Base-by-base conservation (phyloP, 768 basidiomycete species). In the Tephrocybe sp. region DNA sequence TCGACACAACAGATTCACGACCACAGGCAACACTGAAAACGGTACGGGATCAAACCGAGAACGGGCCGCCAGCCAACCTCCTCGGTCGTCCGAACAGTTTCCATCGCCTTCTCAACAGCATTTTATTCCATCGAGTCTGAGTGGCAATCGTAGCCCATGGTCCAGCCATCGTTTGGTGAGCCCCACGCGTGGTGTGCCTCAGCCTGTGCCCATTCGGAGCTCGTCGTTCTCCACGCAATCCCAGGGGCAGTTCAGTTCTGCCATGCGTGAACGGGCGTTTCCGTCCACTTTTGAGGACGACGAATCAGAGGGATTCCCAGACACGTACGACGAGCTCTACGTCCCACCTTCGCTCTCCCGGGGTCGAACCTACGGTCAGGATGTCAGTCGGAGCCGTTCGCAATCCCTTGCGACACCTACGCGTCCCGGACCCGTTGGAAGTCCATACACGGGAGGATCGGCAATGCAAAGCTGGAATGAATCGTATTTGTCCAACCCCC, bases 231-330 rank as follows among this genome's bases (percentile, higher is more conserved):
- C 85, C 21, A 62, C 78, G 10, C 73, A 79, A 50, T 68, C 75
- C 32, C 81, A 81, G 57, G 62, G 71, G 55, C 77, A 79, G 41
- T 86, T 88, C 63, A 69, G 78, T 18, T 81, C 84, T 23, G 73
- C 79, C 33, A 83, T 88, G 80, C 82, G 85, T 36, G 86, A 85
- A 48, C 71, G 82, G 26, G 64, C 73, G 9, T 90, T 91, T 66
- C 78, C 85, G 4, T 88, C 86, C 20, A 91, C 88, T 1, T 81
- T 87, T 58, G 90, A 91, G 69, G 88, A 91, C 58, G 89, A 91
- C 65, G 89, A 91, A 67, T 81, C 79, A 0, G 86, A 88, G 47
- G 70, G 66, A 7, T 68, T 82, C 20, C 80, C 78, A 43, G 85
- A 88, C 62, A 77, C 77, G 39, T 84, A 84, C 60, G 85, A 86